These are phyloP conservation scores for Clitoria ternatea DNA, from an alignment of 306 rosid species.

Conservation along the genomic window DNA sequence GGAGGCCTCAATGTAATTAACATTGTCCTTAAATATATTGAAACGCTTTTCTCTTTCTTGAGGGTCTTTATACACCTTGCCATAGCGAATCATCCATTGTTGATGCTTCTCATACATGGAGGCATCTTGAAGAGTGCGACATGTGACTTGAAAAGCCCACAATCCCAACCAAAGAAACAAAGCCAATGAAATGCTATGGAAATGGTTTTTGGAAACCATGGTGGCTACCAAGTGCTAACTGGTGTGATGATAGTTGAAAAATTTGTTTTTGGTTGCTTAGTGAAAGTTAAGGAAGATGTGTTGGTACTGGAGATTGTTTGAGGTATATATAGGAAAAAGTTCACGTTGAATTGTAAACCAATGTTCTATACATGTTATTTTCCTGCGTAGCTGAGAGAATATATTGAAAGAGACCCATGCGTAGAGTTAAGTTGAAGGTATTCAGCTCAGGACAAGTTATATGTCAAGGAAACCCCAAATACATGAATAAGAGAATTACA, in stretches of 20 bases:
- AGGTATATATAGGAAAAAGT: constrained; percentile 17
- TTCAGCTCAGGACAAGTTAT: no score
- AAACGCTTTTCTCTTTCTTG: constrained; percentile 27
- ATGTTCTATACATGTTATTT: no score
- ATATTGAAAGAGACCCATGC: no score
- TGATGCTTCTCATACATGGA: constrained; percentile 31
- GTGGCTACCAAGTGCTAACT: neutral
- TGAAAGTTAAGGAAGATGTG: constrained; percentile 1
- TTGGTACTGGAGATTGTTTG: neutral
- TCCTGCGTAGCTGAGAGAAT: no score
- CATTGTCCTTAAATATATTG: constrained; percentile 27
- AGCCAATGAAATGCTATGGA: constrained; percentile 10
- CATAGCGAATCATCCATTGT: constrained; percentile 36
- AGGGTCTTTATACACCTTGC: neutral
- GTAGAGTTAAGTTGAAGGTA: no score
- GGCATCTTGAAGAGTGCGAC: constrained; percentile 33
- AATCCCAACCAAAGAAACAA: constrained; percentile 26
- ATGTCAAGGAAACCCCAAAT: no score
- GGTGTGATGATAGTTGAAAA: neutral
- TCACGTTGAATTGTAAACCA: neutral
- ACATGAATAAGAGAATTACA: no score
- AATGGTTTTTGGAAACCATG: constrained; percentile 27
- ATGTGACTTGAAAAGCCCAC: constrained; percentile 26
- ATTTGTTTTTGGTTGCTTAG: neutral
- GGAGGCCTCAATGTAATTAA: constrained; percentile 25